A percentile compares a stretch with the other conserved stretches of the same genome.
Conservation (phyloP, 2,329 filamentous ascomycete species). For the Helotiales sp. region DNA sequence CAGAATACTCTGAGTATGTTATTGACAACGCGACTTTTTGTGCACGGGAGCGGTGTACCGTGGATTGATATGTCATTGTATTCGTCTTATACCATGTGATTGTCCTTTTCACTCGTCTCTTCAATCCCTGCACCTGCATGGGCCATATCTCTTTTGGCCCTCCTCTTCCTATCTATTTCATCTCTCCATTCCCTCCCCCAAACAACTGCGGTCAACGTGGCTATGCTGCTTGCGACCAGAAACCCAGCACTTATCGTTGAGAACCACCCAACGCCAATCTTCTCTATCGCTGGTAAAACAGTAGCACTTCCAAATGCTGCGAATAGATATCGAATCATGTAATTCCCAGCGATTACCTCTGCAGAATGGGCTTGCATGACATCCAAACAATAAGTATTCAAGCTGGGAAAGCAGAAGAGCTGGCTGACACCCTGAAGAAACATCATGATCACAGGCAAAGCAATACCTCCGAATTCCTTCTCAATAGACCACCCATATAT, state of each 20-base stretch:
- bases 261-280: conserved; percentile 80
- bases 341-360: conserved; percentile 80
- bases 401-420: conserved; percentile 71
- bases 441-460: conserved; percentile 68
- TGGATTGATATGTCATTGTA: neutral
- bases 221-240: conserved; percentile 40
- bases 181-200: conserved; percentile 41
- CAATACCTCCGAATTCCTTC: conserved; percentile 50
- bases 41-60: too few species aligned
- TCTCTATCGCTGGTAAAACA: conserved; percentile 72
- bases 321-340: conserved; percentile 74
- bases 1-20: too few species aligned
- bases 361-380: conserved; percentile 71
- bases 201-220: conserved; percentile 24
- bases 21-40: too few species aligned
- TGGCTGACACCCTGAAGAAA: conserved; percentile 75
- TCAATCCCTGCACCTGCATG: conserved; percentile 5
- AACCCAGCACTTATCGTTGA: conserved; percentile 66
- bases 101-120: conserved; percentile 1
- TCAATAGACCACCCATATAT: conserved; percentile 66
- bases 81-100: neutral
- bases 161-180: conserved; percentile 49
- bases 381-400: conserved; percentile 82
- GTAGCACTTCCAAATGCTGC: conserved; percentile 69
- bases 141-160: conserved; percentile 34